phyloP scores from a whole-genome alignment of 495 filamentous ascomycete species.

The Haplographium delicatum region DNA sequence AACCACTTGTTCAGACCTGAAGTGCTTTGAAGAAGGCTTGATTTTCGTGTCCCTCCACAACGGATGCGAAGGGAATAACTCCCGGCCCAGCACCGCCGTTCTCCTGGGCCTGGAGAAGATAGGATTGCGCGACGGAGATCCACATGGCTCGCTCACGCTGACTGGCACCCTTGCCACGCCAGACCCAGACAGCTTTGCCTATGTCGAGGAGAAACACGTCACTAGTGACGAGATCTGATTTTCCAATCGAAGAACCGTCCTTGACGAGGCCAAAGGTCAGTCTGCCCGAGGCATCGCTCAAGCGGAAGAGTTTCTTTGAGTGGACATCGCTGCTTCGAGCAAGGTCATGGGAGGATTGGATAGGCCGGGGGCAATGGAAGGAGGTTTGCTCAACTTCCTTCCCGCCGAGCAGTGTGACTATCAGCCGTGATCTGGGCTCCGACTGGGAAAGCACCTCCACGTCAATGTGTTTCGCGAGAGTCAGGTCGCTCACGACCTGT shows the following conservation, averaged over 20 bases:
- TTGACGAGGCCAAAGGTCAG: slow-evolving; percentile 49
- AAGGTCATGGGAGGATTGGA: slow-evolving; percentile 14
- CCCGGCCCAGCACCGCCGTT: slow-evolving; percentile 35
- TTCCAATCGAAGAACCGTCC: slow-evolving; percentile 36
- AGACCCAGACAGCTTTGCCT: slow-evolving; percentile 52
- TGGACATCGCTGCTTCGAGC: slow-evolving; percentile 14
- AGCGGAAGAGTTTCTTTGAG: slow-evolving; percentile 44
- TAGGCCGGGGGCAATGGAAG: not conserved
- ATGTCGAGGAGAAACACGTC: slow-evolving; percentile 56
- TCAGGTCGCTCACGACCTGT: slow-evolving; percentile 58
- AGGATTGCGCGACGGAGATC: slow-evolving; percentile 51
- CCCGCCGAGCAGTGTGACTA: slow-evolving; percentile 52
- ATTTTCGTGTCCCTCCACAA: slow-evolving; percentile 48
- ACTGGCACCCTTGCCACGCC: slow-evolving; percentile 52
- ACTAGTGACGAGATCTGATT: slow-evolving; percentile 43
- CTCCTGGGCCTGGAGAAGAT: slow-evolving; percentile 44
- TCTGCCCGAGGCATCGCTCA: slow-evolving; percentile 50
- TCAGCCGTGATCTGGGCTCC: slow-evolving; percentile 44
- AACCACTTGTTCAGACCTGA: not conserved
- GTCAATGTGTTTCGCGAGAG: slow-evolving; percentile 52
- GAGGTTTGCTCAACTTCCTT: slow-evolving; percentile 28
- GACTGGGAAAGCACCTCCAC: slow-evolving; percentile 56
- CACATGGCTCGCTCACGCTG: slow-evolving; percentile 48
- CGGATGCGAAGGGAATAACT: slow-evolving; percentile 47
- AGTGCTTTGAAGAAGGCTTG: slow-evolving; percentile 35